A percentile compares a stretch with the other conserved stretches of the same genome.
phyloP scores from a whole-genome alignment of 2,329 filamentous ascomycete species.

The Fusarium sp. region DNA sequence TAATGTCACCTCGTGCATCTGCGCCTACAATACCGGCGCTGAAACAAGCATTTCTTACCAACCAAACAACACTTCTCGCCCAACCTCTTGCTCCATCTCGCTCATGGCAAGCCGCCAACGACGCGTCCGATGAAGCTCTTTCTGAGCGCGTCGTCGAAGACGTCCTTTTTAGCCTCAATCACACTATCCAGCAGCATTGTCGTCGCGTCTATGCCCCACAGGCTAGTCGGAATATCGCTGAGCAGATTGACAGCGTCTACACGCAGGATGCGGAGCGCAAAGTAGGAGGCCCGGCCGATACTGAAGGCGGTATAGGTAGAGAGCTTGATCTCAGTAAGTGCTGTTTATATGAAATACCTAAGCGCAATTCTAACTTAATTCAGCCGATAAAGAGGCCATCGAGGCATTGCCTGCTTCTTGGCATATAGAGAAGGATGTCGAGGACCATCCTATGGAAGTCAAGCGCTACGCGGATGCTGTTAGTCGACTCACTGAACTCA shows the following conservation, averaged over 20 bases:
- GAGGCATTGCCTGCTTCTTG: slow-evolving; percentile 60
- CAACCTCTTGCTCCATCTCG: slow-evolving; percentile 67
- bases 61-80: slow-evolving; percentile 72
- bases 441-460: slow-evolving; percentile 58
- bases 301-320: slow-evolving; percentile 51
- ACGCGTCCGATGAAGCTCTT: slow-evolving; percentile 55
- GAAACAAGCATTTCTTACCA: slow-evolving; percentile 72
- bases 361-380: neutral
- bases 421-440: slow-evolving; percentile 54
- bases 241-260: slow-evolving; percentile 77
- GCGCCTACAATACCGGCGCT: slow-evolving; percentile 68
- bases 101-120: slow-evolving; percentile 62
- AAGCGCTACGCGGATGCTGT: slow-evolving; percentile 64
- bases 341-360: neutral
- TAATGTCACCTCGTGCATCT: slow-evolving; percentile 29
- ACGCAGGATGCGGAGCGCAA: slow-evolving; percentile 58
- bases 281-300: slow-evolving; percentile 51
- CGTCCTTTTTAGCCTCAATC: slow-evolving; percentile 68
- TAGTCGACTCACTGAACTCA: slow-evolving; percentile 61
- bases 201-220: slow-evolving; percentile 74
- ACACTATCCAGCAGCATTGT: slow-evolving; percentile 71
- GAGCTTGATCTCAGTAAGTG: slow-evolving; percentile 60
- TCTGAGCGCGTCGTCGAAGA: slow-evolving; percentile 65
- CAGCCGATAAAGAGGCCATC: slow-evolving; percentile 58
- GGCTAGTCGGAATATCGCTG: slow-evolving; percentile 76